These are phyloP conservation scores for Globisporangium irregulare DNA, from an alignment of 352 stramenopile genomes.

Conservation along the genomic window DNA sequence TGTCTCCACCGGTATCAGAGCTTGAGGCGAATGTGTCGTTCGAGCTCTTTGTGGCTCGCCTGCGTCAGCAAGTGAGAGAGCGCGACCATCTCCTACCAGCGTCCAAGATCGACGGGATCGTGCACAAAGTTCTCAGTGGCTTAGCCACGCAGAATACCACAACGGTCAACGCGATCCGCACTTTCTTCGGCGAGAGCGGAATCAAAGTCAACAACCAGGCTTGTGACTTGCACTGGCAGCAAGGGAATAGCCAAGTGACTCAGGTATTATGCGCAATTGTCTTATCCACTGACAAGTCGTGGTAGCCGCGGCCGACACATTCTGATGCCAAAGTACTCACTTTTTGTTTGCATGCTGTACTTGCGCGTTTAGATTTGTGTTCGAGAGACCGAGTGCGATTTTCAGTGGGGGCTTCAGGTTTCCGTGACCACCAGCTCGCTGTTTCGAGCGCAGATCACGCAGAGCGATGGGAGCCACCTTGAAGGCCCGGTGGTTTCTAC, in stretches of 20 bases:
- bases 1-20: slow-evolving; percentile 2
- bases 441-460: slow-evolving; percentile 4
- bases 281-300: not conserved
- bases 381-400: slow-evolving; percentile 19
- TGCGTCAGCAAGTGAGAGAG: slow-evolving; percentile 21
- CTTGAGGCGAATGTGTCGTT: slow-evolving; percentile 16
- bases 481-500: slow-evolving; percentile 1
- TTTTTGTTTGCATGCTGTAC: not conserved
- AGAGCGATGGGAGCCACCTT: not conserved
- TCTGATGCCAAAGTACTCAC: not conserved
- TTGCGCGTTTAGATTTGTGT: slow-evolving; percentile 23
- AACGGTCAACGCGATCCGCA: slow-evolving; percentile 20
- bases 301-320: not conserved
- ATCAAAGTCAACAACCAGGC: slow-evolving; percentile 4
- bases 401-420: slow-evolving; percentile 40
- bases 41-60: slow-evolving; percentile 16
- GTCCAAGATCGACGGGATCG: slow-evolving; percentile 13
- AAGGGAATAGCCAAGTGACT: slow-evolving; percentile 26
- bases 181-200: slow-evolving; percentile 16
- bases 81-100: slow-evolving; percentile 33
- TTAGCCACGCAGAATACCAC: slow-evolving; percentile 14
- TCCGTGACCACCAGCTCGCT: slow-evolving; percentile 18
- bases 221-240: slow-evolving; percentile 24
- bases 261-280: slow-evolving; percentile 16
- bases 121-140: not conserved